Base-by-base conservation (phyloP, 768 basidiomycete species). In the Boletus reticulatus region DNA sequence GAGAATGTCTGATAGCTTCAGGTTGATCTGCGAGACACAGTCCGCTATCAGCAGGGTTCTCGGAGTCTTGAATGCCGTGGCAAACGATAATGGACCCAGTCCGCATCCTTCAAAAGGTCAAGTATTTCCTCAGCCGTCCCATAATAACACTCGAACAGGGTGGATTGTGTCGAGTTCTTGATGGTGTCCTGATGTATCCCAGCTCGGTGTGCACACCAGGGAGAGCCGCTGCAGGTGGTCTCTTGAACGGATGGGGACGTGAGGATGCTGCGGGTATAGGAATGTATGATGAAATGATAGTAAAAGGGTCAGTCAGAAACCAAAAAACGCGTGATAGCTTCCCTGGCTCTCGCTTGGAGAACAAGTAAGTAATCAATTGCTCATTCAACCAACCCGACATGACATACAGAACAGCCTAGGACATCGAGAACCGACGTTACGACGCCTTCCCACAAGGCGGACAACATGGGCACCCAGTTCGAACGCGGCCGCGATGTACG, bases 11-110 rank as follows among this genome's bases (percentile, higher is more conserved):
- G n/a, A n/a, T n/a, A n/a, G n/a, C n/a, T n/a, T n/a, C n/a, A n/a
- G n/a, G n/a, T n/a, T n/a, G n/a, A n/a, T n/a, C n/a, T n/a, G n/a
- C n/a, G n/a, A n/a, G n/a, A n/a, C n/a, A n/a, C n/a, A n/a, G n/a
- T n/a, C n/a, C n/a, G n/a, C n/a, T n/a, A n/a, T n/a, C n/a, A n/a
- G n/a, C n/a, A n/a, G n/a, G 70, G 19, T 61, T 41, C 24, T 58
- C 20, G 10, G 42, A 3, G 24, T 65, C 57, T 41, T 67, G 66
- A 17, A 50, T 29, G 0, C 69, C 73, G 32, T 73, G 73, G 32
- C 72, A 72, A 16, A 65, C 64, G 27, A 74, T n/a, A 59, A 47
- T 73, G 73, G 8, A 66, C 62, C 64, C 53, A 54, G 17, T 32
- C 31, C 8, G 13, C 29, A 8, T 43, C 34, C 13, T 34, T 32